Percentiles rank a stretch among this genome's conserved stretches.
phyloP scores from a whole-genome alignment of 352 stramenopile species.

The Aphanomyces stellatus region DNA sequence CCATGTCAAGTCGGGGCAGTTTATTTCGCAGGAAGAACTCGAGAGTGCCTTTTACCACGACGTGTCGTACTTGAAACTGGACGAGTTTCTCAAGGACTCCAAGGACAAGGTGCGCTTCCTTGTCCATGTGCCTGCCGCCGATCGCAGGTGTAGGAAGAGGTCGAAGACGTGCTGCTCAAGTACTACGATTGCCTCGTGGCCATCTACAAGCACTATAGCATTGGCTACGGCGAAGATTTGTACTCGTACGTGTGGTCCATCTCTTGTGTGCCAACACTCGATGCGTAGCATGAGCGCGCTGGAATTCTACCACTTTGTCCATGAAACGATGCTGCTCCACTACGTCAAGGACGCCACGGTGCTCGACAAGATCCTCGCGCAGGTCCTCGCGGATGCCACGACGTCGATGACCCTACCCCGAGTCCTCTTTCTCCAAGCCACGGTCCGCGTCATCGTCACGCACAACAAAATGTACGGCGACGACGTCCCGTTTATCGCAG shows the following conservation, averaged over 20 bases:
- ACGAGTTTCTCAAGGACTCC: conserved; percentile 41
- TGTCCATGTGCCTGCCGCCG: background rate
- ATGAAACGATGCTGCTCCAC: conserved; percentile 52
- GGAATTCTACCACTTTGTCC: conserved; percentile 66
- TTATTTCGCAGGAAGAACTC: conserved; percentile 69
- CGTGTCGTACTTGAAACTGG: conserved; percentile 42
- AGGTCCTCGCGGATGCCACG: conserved; percentile 27
- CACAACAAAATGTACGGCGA: conserved; percentile 22
- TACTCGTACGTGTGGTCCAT: conserved; percentile 25
- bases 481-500: conserved; percentile 3
- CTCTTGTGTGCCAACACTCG: background rate
- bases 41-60: conserved; percentile 77
- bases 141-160: background rate
- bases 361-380: conserved; percentile 35
- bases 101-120: conserved; percentile 29
- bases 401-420: conserved; percentile 38
- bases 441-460: conserved; percentile 39
- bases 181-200: conserved; percentile 46
- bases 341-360: conserved; percentile 27
- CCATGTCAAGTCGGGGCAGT: conserved; percentile 67
- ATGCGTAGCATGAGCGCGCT: conserved; percentile 38
- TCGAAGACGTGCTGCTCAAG: conserved; percentile 49
- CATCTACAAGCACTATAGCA: conserved; percentile 69
- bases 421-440: conserved; percentile 58
- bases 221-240: conserved; percentile 28